A percentile compares a stretch with the other conserved stretches of the same genome.
phyloP scores from a whole-genome alignment of 495 filamentous ascomycete genomes.

The Podospora didyma region DNA sequence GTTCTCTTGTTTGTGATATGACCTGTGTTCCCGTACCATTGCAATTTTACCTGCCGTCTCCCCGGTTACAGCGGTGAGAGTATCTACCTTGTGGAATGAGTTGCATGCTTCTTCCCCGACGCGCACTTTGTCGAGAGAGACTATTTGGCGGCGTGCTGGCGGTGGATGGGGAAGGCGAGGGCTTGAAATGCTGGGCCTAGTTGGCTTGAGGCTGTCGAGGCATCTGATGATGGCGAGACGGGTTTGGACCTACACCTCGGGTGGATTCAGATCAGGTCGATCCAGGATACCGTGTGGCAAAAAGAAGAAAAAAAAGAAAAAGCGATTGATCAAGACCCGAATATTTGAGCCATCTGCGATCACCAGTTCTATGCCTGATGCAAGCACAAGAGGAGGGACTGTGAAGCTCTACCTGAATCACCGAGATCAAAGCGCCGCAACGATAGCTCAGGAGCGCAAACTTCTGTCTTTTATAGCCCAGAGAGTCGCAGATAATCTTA shows the following conservation, averaged over 20 bases:
- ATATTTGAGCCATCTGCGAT: conserved; percentile 4
- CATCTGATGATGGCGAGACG: conserved; percentile 6
- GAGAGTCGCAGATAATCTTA: conserved; percentile 42
- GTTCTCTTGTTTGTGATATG: conserved; percentile 23
- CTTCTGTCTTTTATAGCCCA: conserved; percentile 44
- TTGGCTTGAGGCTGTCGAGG: conserved; percentile 7
- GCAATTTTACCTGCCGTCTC: not conserved
- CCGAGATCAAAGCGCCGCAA: conserved; percentile 17
- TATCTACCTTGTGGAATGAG: not conserved
- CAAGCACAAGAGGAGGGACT: conserved; percentile 24
- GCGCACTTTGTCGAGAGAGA: not conserved
- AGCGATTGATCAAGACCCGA: conserved; percentile 7
- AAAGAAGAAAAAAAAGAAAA: no score
- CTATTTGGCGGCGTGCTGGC: conserved; percentile 3
- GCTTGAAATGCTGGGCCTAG: conserved; percentile 8
- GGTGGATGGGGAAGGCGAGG: conserved; percentile 6
- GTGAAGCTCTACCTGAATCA: conserved; percentile 3
- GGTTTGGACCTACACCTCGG: not conserved
- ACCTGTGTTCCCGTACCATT: conserved; percentile 3
- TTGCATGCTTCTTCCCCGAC: not conserved
- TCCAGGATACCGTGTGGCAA: conserved; percentile 4
- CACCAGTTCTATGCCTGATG: conserved; percentile 5
- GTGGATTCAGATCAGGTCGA: not conserved
- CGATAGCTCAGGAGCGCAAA: conserved; percentile 24
- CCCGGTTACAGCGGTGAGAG: not conserved